Evolutionary conservation across 2,329 filamentous ascomycete species (phyloP), one percentile per base, ranked within the genome.

Genomic region (Colletotrichum sp.): DNA sequence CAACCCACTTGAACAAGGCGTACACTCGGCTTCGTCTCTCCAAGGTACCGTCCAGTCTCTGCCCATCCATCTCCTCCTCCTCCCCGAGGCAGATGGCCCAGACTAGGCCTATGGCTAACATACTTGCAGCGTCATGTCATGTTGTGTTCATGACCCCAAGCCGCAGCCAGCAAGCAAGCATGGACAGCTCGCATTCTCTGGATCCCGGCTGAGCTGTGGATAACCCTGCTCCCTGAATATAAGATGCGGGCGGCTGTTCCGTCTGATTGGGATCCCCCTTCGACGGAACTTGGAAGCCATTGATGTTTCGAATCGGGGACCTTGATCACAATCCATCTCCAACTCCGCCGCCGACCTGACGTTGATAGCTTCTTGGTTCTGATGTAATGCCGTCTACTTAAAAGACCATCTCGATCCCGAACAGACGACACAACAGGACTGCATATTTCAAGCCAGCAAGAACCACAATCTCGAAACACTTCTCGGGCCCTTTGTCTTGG

Each of bases 251-350:
- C 38, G 55, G 68, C 55, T 71, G 69, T 26, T 56, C 52, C 61
- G 56, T 67, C 43, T 30, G 73, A 68, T 68, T 32, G 34, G 43
- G 64, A 64, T 58, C 52, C 18, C 70, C 56, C 21, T 73, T 58
- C 32, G 26, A 68, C 43, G 56, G 73, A 67, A 32, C 18, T 52
- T 34, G 56, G 26, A 52, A 58, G 36, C n/a, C 13, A 43, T 56
- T 38, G 68, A 62, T 55, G 72, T 71, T 71, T 75, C 61, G 68
- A 75, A 66, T 66, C 72, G 52, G 72, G 68, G 61, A 75, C 68
- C 61, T 64, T 73, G 69, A 68, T 75, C 28, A 36, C 56, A 21
- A 28, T 43, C 7, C 56, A 68, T 21, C 43, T 38, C 43, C 66
- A 64, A 75, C 62, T 64, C 62, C 62, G 62, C 68, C 64, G 73